phyloP scores from a whole-genome alignment of 371 early-diverging fungal genomes.

The Nosema granulosis region DNA sequence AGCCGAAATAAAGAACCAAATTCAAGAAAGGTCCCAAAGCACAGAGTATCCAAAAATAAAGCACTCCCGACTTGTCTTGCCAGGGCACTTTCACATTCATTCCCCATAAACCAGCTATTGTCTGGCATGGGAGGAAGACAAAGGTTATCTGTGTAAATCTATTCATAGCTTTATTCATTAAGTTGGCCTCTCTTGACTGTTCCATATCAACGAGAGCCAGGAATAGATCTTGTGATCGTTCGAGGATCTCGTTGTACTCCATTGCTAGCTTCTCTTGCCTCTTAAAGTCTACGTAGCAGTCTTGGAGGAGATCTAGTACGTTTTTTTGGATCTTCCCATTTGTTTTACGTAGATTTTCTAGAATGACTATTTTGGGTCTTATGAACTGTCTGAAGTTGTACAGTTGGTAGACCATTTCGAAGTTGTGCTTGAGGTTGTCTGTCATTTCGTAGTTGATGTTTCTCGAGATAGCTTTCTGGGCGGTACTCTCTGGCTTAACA shows the following conservation, averaged over 20 bases:
- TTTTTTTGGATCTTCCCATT: constrained; percentile 36
- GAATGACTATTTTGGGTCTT: constrained; percentile 58
- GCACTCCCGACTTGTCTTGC: constrained; percentile 21
- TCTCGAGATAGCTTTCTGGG: constrained; percentile 29
- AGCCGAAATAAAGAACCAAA: neutral
- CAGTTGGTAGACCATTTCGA: constrained; percentile 51
- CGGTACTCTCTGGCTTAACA: constrained; percentile 34
- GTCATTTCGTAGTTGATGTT: constrained; percentile 34
- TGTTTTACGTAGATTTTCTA: constrained; percentile 40
- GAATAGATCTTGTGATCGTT: constrained; percentile 63
- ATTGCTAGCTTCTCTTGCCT: constrained; percentile 35
- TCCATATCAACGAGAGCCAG: constrained; percentile 62
- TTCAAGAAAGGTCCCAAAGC: constrained; percentile 11
- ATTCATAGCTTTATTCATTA: constrained; percentile 63
- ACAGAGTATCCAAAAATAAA: constrained; percentile 46
- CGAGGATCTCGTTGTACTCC: constrained; percentile 55
- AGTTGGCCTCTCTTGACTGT: constrained; percentile 60
- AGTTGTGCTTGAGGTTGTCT: constrained; percentile 51
- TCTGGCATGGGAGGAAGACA: constrained; percentile 62
- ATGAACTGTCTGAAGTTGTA: constrained; percentile 43
- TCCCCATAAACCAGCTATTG: constrained; percentile 64
- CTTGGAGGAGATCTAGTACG: constrained; percentile 34
- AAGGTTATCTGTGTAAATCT: constrained; percentile 58
- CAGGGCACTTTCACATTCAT: constrained; percentile 65
- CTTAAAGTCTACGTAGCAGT: constrained; percentile 51